Evolutionary conservation across 2,329 filamentous ascomycete species (phyloP).

Genomic region (Chaetomiaceae sp.): DNA sequence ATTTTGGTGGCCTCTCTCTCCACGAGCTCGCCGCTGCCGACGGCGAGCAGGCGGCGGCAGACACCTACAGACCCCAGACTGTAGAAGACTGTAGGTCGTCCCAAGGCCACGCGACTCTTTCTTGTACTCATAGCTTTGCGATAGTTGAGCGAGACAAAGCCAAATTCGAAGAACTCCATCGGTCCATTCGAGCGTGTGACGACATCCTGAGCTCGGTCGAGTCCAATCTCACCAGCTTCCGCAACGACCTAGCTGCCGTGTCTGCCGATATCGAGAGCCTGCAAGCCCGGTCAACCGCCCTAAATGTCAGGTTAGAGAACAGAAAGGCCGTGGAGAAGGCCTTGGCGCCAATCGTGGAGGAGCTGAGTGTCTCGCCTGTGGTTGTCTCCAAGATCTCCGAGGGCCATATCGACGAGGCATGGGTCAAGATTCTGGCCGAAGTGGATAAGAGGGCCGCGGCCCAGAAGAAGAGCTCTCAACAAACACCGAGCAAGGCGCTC

Average conservation of each 20-base stretch:
- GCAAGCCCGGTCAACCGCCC: conserved; percentile 75
- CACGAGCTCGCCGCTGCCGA: conserved; percentile 58
- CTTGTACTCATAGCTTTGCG: conserved; percentile 19
- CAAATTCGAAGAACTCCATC: conserved; percentile 86
- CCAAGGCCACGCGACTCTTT: conserved; percentile 3
- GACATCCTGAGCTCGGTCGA: conserved; percentile 91
- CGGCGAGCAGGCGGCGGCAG: conserved; percentile 23
- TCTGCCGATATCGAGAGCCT: conserved; percentile 93
- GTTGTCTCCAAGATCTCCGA: conserved; percentile 83
- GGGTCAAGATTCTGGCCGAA: conserved; percentile 78
- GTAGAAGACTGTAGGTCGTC: conserved; percentile 62
- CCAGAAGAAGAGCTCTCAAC: conserved; percentile 63
- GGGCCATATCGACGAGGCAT: conserved; percentile 83
- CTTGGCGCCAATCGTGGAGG: conserved; percentile 83
- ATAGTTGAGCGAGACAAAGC: conserved; percentile 73
- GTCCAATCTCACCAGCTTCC: conserved; percentile 85
- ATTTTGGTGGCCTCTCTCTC: conserved; percentile 75
- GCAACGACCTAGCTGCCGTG: conserved; percentile 85
- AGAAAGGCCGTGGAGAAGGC: conserved; percentile 84
- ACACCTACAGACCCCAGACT: conserved; percentile 53
- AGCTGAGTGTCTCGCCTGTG: conserved; percentile 80
- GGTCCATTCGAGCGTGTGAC: conserved; percentile 85
- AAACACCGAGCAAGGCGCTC: conserved; percentile 66
- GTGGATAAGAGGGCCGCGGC: conserved; percentile 72
- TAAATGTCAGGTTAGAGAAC: conserved; percentile 85